Base-by-base conservation (phyloP, 768 basidiomycete species). In the Rhizopogon vinicolor region DNA sequence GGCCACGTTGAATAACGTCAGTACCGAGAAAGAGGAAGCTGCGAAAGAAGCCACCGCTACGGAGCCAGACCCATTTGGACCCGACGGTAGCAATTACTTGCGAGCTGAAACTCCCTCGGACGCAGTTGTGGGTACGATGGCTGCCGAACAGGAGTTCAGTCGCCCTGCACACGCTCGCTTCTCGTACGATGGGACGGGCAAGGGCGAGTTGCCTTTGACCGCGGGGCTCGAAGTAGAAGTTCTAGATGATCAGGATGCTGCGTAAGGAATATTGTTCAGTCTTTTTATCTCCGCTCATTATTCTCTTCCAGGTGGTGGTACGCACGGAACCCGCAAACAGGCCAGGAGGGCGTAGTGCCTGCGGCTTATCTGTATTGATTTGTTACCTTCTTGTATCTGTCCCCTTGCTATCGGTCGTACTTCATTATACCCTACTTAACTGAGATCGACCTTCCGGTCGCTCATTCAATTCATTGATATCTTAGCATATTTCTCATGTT, bases 261-360 rank as follows among this genome's bases (percentile, higher is more conserved):
- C 87, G 88, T 91, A 72, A 63, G 88, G 81, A 16, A 51, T 55
- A 16, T 39, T 16, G 8, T 37, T 28, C 1, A 18, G 9, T 5
- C n/a, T 39, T 39, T 18, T 39, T n/a, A 5, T 37, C 9, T 29
- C 9, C 8, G 29, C 25, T 70, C 37, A 72, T 29, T 39, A 42
- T 19, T 10, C 56, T 53, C 51, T 53, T 48, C 52, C 57, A 93
- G 93, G 44, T 98, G 94, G 94, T 97, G 93, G 94, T 95, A 90
- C 64, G 91, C 87, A 51, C 82, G 92, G 33, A 91, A 95, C 68
- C 74, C 82, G 19, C 80, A 81, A 51, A 86, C 87, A 45, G 90
- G 93, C 8, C 81, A 77, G 48, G 91, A 95, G 72, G 94, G 94
- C 12, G 89, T 95, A 33, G 90, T 97, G 49, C 94, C 94, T 8